These are phyloP conservation scores for Linnemannia zychae DNA, from an alignment of 192 early-diverging fungal genomes.

Conservation along the genomic window DNA sequence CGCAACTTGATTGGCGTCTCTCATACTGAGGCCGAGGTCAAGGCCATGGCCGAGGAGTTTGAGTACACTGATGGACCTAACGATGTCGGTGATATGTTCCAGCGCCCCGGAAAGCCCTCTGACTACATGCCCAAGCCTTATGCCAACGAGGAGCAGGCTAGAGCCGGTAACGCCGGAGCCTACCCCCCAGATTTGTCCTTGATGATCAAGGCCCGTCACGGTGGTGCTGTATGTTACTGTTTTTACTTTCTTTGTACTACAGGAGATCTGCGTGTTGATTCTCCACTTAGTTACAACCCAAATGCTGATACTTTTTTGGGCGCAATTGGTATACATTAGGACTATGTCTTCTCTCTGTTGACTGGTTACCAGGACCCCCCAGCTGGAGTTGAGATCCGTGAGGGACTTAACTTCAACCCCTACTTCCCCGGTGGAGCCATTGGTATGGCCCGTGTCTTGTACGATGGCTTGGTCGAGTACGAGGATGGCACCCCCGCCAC, in stretches of 20 bases:
- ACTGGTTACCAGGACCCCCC: slow-evolving; percentile 96
- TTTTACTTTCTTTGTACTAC: background rate
- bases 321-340: slow-evolving; percentile 59
- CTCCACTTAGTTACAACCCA: background rate
- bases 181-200: slow-evolving; percentile 95
- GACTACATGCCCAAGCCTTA: slow-evolving; percentile 94
- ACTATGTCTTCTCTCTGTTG: slow-evolving; percentile 96
- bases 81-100: slow-evolving; percentile 93
- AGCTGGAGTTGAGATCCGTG: slow-evolving; percentile 92
- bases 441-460: slow-evolving; percentile 94
- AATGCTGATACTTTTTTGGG: background rate
- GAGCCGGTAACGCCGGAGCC: slow-evolving; percentile 96
- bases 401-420: slow-evolving; percentile 98
- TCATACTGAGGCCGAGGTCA: slow-evolving; percentile 93
- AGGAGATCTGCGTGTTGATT: background rate
- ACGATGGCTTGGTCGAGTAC: slow-evolving; percentile 95
- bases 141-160: slow-evolving; percentile 96
- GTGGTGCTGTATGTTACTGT: slow-evolving; percentile 77
- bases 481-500: slow-evolving; percentile 97
- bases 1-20: slow-evolving; percentile 95
- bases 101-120: slow-evolving; percentile 93
- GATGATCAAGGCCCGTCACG: slow-evolving; percentile 95
- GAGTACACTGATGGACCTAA: slow-evolving; percentile 95
- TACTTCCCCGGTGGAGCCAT: slow-evolving; percentile 99
- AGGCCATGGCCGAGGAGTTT: slow-evolving; percentile 91